Conservation (phyloP, 805 yeast genomes). For the Wickerhamomyces rabaulensis region DNA sequence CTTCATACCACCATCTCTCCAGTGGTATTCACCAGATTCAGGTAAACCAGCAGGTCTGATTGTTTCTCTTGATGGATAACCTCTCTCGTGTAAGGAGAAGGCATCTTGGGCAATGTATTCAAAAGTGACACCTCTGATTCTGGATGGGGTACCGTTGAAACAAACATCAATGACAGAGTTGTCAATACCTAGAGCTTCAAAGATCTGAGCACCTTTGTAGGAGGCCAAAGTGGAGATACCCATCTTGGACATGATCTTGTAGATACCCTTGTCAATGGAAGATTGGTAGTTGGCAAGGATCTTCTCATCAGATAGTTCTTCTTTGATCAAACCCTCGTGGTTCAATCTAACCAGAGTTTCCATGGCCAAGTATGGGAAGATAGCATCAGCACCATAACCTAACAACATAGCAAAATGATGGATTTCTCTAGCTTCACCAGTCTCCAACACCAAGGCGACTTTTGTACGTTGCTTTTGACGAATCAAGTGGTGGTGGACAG, state of each 20-base stretch:
- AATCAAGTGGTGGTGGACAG: conserved; percentile 94
- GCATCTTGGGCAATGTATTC: conserved; percentile 97
- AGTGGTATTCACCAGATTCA: conserved; percentile 95
- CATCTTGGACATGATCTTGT: conserved; percentile 98
- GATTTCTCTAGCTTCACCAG: conserved; percentile 96
- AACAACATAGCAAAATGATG: conserved; percentile 92
- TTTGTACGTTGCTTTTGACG: conserved; percentile 94
- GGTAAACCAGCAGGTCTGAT: conserved; percentile 69
- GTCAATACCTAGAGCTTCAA: conserved; percentile 94
- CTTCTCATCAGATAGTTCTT: conserved; percentile 49
- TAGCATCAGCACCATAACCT: conserved; percentile 97
- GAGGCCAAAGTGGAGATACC: conserved; percentile 97
- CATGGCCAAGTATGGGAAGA: conserved; percentile 89
- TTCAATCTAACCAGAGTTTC: conserved; percentile 85
- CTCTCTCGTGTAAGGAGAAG: conserved; percentile 86
- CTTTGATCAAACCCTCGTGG: conserved; percentile 65
- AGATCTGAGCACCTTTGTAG: conserved; percentile 98
- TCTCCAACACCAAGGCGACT: conserved; percentile 86
- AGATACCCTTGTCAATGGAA: conserved; percentile 84
- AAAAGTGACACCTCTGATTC: conserved; percentile 93
- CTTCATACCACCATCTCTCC: conserved; percentile 98
- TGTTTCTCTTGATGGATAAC: conserved; percentile 75
- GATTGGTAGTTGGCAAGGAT: conserved; percentile 75
- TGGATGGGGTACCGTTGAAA: conserved; percentile 95
- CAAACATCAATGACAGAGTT: conserved; percentile 93